Evolutionary conservation across 306 rosid species (phyloP).

Genomic region (Sindora glabra): DNA sequence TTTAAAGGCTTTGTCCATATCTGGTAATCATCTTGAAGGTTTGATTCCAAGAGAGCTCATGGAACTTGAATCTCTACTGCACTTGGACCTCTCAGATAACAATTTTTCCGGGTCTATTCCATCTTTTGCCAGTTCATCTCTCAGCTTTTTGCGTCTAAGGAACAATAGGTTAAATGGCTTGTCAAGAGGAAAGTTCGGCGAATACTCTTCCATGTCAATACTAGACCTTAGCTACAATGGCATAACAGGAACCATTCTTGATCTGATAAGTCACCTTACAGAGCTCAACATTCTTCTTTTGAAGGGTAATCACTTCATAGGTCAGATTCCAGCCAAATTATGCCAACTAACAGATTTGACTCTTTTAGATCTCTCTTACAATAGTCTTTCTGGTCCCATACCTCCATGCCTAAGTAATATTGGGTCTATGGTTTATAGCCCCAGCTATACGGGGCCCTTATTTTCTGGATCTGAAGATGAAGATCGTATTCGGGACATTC

Average conservation of each 20-base stretch:
- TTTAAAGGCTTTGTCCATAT: too few species aligned
- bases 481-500: neutral
- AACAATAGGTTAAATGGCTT: neutral
- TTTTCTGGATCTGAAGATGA: neutral
- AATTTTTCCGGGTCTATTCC: neutral
- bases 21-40: neutral
- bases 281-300: neutral
- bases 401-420: neutral
- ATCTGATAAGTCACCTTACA: neutral
- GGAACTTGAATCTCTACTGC: rapidly evolving
- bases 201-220: neutral
- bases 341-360: neutral
- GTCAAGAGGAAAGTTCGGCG: neutral
- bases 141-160: neutral
- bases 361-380: neutral
- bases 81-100: neutral
- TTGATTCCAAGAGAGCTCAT: neutral
- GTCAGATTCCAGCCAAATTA: neutral
- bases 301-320: neutral
- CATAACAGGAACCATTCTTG: neutral
- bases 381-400: neutral
- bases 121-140: neutral
- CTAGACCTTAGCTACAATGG: neutral
- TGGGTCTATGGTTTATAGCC: neutral
- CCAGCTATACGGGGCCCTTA: too few species aligned